These are phyloP conservation scores for Volutella citrinella DNA, from an alignment of 2,329 filamentous ascomycete species.

Conservation along the genomic window DNA sequence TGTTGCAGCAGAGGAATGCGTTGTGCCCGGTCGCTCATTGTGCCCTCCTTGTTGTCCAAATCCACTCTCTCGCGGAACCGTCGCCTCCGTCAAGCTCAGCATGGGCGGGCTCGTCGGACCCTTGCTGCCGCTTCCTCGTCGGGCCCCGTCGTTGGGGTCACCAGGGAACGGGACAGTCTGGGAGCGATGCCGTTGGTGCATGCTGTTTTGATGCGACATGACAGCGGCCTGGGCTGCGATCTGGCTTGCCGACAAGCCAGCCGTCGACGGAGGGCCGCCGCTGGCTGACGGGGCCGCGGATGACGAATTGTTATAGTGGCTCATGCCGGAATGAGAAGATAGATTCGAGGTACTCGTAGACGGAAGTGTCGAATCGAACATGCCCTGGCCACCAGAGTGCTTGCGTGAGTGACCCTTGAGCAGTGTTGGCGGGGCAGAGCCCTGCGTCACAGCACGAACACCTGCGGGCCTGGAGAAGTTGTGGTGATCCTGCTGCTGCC, in stretches of 20 bases:
- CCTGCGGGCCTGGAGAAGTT: conserved; percentile 58
- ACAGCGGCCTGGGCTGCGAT: conserved; percentile 78
- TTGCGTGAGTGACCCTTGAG: conserved; percentile 54
- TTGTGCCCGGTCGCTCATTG: conserved; percentile 55
- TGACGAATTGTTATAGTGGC: conserved; percentile 26
- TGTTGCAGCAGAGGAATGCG: conserved; percentile 63
- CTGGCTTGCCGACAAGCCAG: conserved; percentile 62
- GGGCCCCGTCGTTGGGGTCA: conserved; percentile 40
- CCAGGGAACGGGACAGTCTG: conserved; percentile 65
- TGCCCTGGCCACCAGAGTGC: conserved; percentile 71
- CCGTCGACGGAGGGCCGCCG: conserved; percentile 28
- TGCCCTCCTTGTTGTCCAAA: conserved; percentile 44
- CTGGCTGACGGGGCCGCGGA: conserved; percentile 17
- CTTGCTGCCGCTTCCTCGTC: conserved; percentile 43
- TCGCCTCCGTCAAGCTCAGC: conserved; percentile 63
- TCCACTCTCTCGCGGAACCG: conserved; percentile 54
- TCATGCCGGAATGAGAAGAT: conserved; percentile 47
- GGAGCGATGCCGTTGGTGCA: conserved; percentile 64
- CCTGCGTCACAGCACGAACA: conserved; percentile 26
- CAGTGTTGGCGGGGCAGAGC: conserved; percentile 27
- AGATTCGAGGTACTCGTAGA: conserved; percentile 57
- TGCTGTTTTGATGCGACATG: conserved; percentile 56
- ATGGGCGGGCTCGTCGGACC: conserved; percentile 60
- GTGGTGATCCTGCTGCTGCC: conserved; percentile 32
- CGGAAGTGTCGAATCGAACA: conserved; percentile 72